Evolutionary conservation across 139 green algal genomes (phyloP).

Genomic region (Pseudopediastrum boryanum): DNA sequence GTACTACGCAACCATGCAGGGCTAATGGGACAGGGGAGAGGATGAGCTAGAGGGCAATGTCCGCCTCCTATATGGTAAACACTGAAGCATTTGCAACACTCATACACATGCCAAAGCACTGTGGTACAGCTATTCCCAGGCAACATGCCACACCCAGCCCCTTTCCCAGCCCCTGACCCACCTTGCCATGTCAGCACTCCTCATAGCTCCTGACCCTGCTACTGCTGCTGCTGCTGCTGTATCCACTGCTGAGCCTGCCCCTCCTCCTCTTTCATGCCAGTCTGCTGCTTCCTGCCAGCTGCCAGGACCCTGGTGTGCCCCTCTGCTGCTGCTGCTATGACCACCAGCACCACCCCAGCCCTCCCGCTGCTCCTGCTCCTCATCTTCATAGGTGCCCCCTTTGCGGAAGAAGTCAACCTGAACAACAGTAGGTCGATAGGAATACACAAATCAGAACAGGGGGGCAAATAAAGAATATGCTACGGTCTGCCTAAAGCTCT

Average conservation of each 20-base stretch:
- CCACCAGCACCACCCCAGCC: conserved; percentile 8
- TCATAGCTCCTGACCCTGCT: conserved; percentile 52
- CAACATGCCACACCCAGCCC: not conserved
- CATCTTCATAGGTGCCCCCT: conserved; percentile 12
- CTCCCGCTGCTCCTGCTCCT: conserved; percentile 7
- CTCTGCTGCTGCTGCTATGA: conserved; percentile 30
- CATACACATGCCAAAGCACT: not conserved
- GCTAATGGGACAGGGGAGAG: not conserved
- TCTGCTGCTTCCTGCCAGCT: not conserved
- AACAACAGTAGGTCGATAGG: too few species aligned
- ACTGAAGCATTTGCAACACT: not conserved
- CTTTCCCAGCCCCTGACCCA: not conserved
- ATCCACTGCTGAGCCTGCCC: too few species aligned
- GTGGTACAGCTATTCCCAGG: not conserved
- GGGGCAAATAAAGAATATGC: not conserved
- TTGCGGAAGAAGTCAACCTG: conserved; percentile 39
- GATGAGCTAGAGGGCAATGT: not conserved
- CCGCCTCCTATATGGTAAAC: not conserved
- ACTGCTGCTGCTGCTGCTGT: conserved; percentile 1
- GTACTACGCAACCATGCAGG: not conserved
- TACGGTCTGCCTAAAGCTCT: not conserved
- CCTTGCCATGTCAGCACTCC: conserved; percentile 60
- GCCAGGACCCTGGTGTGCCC: conserved; percentile 3
- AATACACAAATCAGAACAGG: not conserved
- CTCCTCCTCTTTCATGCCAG: not conserved